phyloP scores from a whole-genome alignment of 2,329 filamentous ascomycete genomes.

The Fusarium armeniacum region DNA sequence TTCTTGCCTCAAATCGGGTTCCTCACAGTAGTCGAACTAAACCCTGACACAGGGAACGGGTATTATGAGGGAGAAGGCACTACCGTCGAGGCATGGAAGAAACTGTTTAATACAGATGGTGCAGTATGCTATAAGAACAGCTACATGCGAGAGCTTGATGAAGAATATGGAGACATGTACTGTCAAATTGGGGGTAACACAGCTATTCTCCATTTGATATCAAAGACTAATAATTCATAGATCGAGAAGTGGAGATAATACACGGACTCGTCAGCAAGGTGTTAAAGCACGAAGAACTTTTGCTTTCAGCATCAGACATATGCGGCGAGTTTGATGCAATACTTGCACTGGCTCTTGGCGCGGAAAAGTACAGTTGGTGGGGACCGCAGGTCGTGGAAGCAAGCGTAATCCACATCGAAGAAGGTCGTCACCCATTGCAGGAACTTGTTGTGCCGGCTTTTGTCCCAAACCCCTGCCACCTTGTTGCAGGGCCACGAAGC shows the following conservation, averaged over 20 bases:
- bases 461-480: constrained; percentile 83
- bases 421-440: constrained; percentile 89
- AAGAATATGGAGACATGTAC: constrained; percentile 86
- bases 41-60: constrained; percentile 65
- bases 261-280: constrained; percentile 80
- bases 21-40: constrained; percentile 77
- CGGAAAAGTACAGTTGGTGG: constrained; percentile 78
- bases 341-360: constrained; percentile 83
- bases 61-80: constrained; percentile 73
- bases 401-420: constrained; percentile 80
- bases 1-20: constrained; percentile 95
- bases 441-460: constrained; percentile 85
- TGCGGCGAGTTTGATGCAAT: constrained; percentile 91
- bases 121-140: constrained; percentile 88
- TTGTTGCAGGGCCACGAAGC: constrained; percentile 71
- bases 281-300: constrained; percentile 74
- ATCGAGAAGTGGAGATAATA: constrained; percentile 90
- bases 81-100: constrained; percentile 77
- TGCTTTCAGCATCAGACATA: constrained; percentile 79
- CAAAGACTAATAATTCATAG: constrained; percentile 59
- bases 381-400: constrained; percentile 77
- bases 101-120: constrained; percentile 79
- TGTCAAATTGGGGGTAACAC: constrained; percentile 81
- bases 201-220: neutral
- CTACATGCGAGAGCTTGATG: constrained; percentile 84